Evolutionary conservation across 441 rosid species (phyloP).

Genomic region (Pelargonium fulgidum): DNA sequence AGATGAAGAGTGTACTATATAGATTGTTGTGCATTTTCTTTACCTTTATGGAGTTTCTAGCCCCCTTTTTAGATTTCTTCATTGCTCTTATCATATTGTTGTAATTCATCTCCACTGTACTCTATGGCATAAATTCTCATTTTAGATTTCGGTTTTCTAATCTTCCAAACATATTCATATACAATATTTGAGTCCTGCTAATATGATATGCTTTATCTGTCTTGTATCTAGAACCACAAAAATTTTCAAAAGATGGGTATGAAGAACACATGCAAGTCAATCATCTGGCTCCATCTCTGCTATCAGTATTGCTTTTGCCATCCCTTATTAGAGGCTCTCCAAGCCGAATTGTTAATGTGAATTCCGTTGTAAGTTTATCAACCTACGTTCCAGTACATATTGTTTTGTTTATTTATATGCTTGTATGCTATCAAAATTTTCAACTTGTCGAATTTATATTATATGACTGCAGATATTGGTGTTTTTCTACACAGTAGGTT

Average conservation of each 20-base stretch:
- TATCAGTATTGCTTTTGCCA: constrained; percentile 81
- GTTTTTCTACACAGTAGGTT: neutral
- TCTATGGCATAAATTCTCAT: neutral
- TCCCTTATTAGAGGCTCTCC: constrained; percentile 91
- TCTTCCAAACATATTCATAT: neutral
- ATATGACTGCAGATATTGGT: neutral
- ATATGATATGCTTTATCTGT: constrained; percentile 21
- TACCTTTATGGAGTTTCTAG: too few species aligned
- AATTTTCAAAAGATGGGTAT: constrained; percentile 75
- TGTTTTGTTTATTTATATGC: neutral
- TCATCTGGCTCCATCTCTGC: constrained; percentile 91
- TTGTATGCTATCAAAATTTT: neutral
- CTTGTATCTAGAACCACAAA: constrained; percentile 64
- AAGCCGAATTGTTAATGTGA: constrained; percentile 84
- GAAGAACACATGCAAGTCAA: constrained; percentile 99
- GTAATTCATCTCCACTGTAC: neutral
- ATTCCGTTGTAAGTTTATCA: constrained; percentile 84
- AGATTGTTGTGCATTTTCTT: too few species aligned
- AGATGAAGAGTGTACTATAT: too few species aligned
- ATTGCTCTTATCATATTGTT: too few species aligned
- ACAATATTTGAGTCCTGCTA: neutral
- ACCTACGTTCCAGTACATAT: too few species aligned
- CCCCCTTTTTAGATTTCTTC: too few species aligned
- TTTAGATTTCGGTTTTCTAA: neutral
- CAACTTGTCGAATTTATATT: neutral